These are phyloP conservation scores for Pezicula radicicola DNA, from an alignment of 2,329 filamentous ascomycete species.

Conservation along the genomic window DNA sequence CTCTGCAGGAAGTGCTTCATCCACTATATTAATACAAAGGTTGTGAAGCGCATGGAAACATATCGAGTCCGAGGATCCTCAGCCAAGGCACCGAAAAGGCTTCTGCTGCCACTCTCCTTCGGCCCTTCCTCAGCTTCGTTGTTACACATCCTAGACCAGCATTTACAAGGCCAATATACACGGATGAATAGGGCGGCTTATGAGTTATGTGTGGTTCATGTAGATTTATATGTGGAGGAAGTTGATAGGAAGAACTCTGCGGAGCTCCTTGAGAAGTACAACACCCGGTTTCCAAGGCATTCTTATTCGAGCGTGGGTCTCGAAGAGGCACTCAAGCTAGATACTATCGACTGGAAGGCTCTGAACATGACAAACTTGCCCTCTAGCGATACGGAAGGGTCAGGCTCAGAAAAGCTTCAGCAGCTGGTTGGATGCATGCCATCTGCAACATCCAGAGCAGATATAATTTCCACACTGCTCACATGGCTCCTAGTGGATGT, in stretches of 20 bases:
- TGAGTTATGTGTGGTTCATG: conserved; percentile 58
- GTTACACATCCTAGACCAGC: conserved; percentile 70
- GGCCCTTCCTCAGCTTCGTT: conserved; percentile 78
- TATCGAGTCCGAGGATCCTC: conserved; percentile 48
- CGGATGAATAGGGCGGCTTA: conserved; percentile 66
- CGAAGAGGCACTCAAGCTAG: conserved; percentile 54
- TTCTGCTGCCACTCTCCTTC: conserved; percentile 79
- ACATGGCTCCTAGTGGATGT: conserved; percentile 68
- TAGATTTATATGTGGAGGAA: conserved; percentile 28
- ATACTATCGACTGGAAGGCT: conserved; percentile 51
- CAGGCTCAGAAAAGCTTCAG: conserved; percentile 33
- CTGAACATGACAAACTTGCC: conserved; percentile 26
- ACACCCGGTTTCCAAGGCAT: conserved; percentile 62
- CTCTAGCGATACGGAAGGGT: conserved; percentile 8
- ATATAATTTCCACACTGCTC: conserved; percentile 68
- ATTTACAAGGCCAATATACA: conserved; percentile 61
- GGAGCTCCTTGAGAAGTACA: conserved; percentile 41
- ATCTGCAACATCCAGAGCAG: conserved; percentile 72
- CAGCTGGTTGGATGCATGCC: conserved; percentile 56
- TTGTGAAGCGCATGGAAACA: conserved; percentile 71
- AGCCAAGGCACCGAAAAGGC: conserved; percentile 34
- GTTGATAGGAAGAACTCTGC: conserved; percentile 21
- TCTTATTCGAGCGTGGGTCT: conserved; percentile 61
- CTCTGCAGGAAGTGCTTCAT: conserved; percentile 67
- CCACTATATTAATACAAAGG: conserved; percentile 74